Percentiles rank a stretch among this genome's conserved stretches.
These are phyloP conservation scores for Trichoderma reesei DNA, from an alignment of 495 filamentous ascomycete genomes.

Conservation along the genomic window DNA sequence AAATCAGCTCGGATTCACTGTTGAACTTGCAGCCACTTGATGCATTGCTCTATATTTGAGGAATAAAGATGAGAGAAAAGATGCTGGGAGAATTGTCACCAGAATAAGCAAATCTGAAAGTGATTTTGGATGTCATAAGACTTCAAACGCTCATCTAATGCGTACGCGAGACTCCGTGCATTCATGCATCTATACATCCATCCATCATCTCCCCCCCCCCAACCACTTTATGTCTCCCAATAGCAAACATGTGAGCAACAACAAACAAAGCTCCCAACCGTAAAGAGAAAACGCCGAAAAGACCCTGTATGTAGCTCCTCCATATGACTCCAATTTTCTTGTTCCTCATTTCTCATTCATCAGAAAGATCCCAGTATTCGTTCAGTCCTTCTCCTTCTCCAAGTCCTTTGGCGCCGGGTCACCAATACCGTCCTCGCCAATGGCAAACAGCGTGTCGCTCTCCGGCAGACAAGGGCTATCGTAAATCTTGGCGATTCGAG, in stretches of 20 bases:
- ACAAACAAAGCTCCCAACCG: not conserved
- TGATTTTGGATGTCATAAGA: not conserved
- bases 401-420: constrained; percentile 93
- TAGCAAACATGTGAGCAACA: not conserved
- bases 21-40: not conserved
- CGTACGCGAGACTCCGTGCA: not conserved
- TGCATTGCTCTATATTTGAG: too few relatives aligned
- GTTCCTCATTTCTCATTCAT: not conserved
- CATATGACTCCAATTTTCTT: not conserved
- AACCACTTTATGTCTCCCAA: not conserved
- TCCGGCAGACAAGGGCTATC: constrained; percentile 95
- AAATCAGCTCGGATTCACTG: constrained; percentile 11
- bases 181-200: constrained; percentile 1
- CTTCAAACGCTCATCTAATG: not conserved
- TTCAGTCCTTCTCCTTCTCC: constrained; percentile 50
- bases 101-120: too few relatives aligned
- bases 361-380: not conserved
- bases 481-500: constrained; percentile 96
- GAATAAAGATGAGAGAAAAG: too few relatives aligned
- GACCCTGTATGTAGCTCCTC: not conserved
- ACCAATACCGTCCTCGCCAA: constrained; percentile 91
- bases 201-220: not conserved
- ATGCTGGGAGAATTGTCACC: too few relatives aligned
- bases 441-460: constrained; percentile 92
- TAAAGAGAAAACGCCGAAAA: constrained; percentile 9